Evolutionary conservation across 108 stramenopile species (phyloP), one percentile per base, ranked within the genome.

Genomic region (Nitzschia putrida): DNA sequence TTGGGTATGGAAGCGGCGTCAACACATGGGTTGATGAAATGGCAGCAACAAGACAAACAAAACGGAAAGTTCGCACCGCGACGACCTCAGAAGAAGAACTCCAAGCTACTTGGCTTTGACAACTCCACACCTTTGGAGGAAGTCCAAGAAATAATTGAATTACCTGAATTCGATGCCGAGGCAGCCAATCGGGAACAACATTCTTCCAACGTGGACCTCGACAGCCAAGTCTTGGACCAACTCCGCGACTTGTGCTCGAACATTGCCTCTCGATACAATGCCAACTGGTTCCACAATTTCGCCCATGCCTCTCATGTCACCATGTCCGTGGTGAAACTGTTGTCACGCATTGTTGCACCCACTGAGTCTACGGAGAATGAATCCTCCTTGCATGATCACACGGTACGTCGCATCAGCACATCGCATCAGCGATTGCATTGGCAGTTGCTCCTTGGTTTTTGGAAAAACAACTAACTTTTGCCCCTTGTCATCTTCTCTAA

Each of bases 401-500:
- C 29, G 29, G 29, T 34, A 34, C 4, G 29, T 34, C 29, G 4
- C 29, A 34, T 4, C 29, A 34, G 29, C 29, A 34, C 4, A 4
- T 34, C 29, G 4, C 29, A 34, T 4, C 29, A 34, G 29, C 29
- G n/a, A n/a, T n/a, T n/a, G n/a, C n/a, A n/a, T n/a, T n/a, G n/a
- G n/a, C n/a, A n/a, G n/a, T 60, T 47, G 22, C 11, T 13, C 10
- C n/a, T 16, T 6, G n/a, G n/a, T 57, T 74, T 71, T 21, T 71
- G 81, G 16, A 77, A 59, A 29, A 71, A 63, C n/a, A 78, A 85
- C 56, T 78, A 74, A 12, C 18, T 85, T 57, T 74, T 78, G 37
- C 80, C 76, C 21, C 78, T 85, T 42, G 78, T 74, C 12, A 37
- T 74, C 12, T 59, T 85, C 16, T 81, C 38, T 84, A 3, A 34